Evolutionary conservation across 2,329 filamentous ascomycete species (phyloP), one percentile per base, ranked within the genome.

Genomic region (Teratosphaeria pseudoeucalypti): DNA sequence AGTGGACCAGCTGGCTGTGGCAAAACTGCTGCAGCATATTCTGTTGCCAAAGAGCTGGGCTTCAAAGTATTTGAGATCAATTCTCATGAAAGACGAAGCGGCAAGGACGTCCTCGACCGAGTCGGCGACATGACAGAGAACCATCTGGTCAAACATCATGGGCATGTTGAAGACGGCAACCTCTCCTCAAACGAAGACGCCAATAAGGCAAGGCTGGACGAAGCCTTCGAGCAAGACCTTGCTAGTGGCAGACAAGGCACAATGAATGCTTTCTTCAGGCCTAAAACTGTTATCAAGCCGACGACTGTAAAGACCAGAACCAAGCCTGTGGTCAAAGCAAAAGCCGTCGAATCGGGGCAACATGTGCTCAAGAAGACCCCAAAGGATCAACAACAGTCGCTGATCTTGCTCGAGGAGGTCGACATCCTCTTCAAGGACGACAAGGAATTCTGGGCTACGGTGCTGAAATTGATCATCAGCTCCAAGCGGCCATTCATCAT

Each of bases 61-160:
- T 97, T 95, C 69, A 92, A 96, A 68, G 83, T 99, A 1, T 99
- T 99, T 65, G 94, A 99, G 73, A 91, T 99, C 70, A 95, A 95
- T 68, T 78, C 92, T 0, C 85, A 90, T 61, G 90, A 84, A 65
- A 85, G 92, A 56, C 82, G 94, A 62, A 95, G 85, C 69, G 92
- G 92, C 34, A 94, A 87, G 71, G 94, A 99, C 68, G 85, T 99
- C 55, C 72, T 95, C 37, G 94, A 99, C 68, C 89, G 84, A 66
- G 90, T 99, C 53, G 95, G 94, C 49, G 91, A 99, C 73, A 97
- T 99, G 92, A 94, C 91, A 3, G 86, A 87, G 62, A 97, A 99
- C 67, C 94, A 99, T 73, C 81, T 96, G 1, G 92, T 99, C 23
- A 85, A 85, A 64, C 79, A 79, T 52, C 69, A 72, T 57, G 68